These are phyloP conservation scores for Yamadazyma scolyti DNA, from an alignment of 805 yeast species.

Conservation along the genomic window DNA sequence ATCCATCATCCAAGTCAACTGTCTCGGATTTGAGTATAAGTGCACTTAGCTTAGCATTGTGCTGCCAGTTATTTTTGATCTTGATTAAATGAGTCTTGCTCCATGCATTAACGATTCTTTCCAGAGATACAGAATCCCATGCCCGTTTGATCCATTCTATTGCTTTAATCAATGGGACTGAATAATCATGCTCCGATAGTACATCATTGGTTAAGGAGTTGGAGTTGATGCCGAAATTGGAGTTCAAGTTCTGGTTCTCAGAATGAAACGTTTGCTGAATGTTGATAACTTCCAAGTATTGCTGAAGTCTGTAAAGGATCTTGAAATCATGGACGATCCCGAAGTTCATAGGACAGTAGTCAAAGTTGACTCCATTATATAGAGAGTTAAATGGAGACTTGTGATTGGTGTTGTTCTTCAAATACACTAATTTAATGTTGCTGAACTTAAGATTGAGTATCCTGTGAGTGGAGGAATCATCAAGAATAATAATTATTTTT, in stretches of 20 bases:
- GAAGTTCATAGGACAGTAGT: constrained; percentile 59
- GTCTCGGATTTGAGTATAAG: background rate
- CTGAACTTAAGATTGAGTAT: constrained; percentile 40
- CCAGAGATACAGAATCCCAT: constrained; percentile 44
- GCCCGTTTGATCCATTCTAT: constrained; percentile 56
- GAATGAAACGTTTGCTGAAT: constrained; percentile 17
- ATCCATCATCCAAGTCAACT: constrained; percentile 16
- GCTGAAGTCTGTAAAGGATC: constrained; percentile 54
- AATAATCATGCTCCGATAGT: constrained; percentile 38
- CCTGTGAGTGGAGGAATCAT: constrained; percentile 62
- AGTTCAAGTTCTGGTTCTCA: constrained; percentile 1
- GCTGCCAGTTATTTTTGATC: constrained; percentile 25
- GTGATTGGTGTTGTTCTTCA: constrained; percentile 37
- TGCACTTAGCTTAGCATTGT: constrained; percentile 2
- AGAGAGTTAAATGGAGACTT: constrained; percentile 31
- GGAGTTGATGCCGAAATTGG: constrained; percentile 5
- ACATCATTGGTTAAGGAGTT: constrained; percentile 20
- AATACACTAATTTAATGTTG: constrained; percentile 30
- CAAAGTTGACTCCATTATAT: constrained; percentile 45
- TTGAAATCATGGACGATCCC: constrained; percentile 63
- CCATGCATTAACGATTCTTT: constrained; percentile 33
- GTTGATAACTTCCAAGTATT: constrained; percentile 46
- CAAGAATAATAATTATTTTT: constrained; percentile 53
- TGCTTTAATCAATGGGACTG: constrained; percentile 50
- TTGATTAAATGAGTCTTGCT: constrained; percentile 30